Conservation (phyloP, 106 monocot genomes). For the Dioscorea dumetorum region DNA sequence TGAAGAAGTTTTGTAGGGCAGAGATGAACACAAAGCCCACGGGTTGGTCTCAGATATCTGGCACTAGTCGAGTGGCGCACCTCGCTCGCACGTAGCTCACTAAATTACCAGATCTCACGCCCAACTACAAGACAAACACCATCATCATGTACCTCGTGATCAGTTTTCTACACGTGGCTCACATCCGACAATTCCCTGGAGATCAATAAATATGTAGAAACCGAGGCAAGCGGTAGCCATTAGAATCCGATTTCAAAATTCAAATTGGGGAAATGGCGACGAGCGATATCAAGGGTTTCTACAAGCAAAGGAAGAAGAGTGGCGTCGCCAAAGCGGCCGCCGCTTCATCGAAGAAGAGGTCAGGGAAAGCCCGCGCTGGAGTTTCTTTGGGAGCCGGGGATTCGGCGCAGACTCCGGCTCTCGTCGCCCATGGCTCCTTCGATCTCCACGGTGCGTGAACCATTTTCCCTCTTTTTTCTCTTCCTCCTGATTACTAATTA, state of each 20-base stretch:
- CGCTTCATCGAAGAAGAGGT: conserved; percentile 14
- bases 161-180: too few species aligned
- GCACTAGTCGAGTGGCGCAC: too few species aligned
- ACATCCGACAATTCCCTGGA: too few species aligned
- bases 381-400: conserved; percentile 11
- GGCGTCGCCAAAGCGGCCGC: conserved; percentile 6
- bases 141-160: too few species aligned
- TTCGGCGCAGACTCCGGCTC: conserved; percentile 30
- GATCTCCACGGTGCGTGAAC: conserved; percentile 37
- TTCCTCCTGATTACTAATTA: neutral
- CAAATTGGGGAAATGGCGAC: conserved; percentile 36
- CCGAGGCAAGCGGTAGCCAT: too few species aligned
- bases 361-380: conserved; percentile 12
- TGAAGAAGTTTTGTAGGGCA: too few species aligned
- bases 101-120: too few species aligned
- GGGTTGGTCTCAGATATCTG: too few species aligned
- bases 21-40: too few species aligned
- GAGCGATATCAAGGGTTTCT: conserved; percentile 61
- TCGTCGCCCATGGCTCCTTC: conserved; percentile 36
- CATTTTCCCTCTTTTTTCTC: neutral
- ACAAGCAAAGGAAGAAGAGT: conserved; percentile 64
- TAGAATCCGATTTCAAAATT: neutral
- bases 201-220: too few species aligned
- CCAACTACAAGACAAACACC: too few species aligned
- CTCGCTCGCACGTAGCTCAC: too few species aligned